A percentile compares a stretch with the other conserved stretches of the same genome.
Conservation (phyloP, 805 yeast species). For the Hanseniaspora vineae region DNA sequence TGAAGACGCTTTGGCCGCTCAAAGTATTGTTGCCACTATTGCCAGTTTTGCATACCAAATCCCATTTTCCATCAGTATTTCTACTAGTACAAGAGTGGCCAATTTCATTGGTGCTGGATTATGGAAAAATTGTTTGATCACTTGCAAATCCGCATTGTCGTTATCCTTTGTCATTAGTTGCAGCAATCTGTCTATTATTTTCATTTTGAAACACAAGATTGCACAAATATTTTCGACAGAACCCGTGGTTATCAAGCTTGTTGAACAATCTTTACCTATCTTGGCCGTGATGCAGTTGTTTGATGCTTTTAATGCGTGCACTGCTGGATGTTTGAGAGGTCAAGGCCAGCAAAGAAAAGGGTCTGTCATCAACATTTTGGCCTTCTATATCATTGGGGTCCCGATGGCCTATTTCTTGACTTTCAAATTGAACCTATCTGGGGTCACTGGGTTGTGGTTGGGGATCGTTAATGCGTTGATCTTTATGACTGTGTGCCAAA, state of each 20-base stretch:
- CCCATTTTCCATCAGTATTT: conserved; percentile 47
- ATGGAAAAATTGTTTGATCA: conserved; percentile 30
- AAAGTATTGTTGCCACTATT: conserved; percentile 42
- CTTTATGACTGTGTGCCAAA: conserved; percentile 23
- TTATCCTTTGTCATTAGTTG: conserved; percentile 29
- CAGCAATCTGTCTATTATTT: conserved; percentile 34
- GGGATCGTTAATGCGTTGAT: conserved; percentile 28
- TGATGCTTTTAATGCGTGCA: conserved; percentile 62
- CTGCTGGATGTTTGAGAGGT: conserved; percentile 63
- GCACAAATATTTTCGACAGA: conserved; percentile 55
- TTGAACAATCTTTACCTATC: conserved; percentile 40
- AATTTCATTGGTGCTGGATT: conserved; percentile 35
- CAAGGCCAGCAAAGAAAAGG: conserved; percentile 68
- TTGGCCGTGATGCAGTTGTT: conserved; percentile 53
- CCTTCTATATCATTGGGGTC: conserved; percentile 58
- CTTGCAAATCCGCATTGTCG: conserved; percentile 31
- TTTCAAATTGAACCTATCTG: conserved; percentile 24
- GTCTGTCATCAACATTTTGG: conserved; percentile 50
- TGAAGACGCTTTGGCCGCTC: conserved; percentile 41
- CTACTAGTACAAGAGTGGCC: conserved; percentile 42
- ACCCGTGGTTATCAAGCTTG: conserved; percentile 42
- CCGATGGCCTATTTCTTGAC: conserved; percentile 40
- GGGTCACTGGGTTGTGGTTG: conserved; percentile 52
- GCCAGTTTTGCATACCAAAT: conserved; percentile 40
- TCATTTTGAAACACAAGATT: conserved; percentile 29